Base-by-base conservation (phyloP, 2,329 filamentous ascomycete species). In the Nannizziopsis barbatae region DNA sequence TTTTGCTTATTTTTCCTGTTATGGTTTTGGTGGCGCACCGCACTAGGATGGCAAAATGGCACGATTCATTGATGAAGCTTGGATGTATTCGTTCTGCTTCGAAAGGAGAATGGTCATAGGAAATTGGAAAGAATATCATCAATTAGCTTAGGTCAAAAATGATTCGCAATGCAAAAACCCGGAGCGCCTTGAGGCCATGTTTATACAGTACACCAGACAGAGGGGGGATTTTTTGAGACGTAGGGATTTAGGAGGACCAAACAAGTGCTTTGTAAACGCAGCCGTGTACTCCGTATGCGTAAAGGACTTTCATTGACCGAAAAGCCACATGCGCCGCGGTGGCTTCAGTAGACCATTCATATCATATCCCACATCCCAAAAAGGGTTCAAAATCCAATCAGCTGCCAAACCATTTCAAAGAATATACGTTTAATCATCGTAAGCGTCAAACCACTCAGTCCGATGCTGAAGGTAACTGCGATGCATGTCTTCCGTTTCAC, bases 371-470 rank as follows among this genome's bases (percentile, higher is more conserved):
- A 7, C 37, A 6, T 40, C 37, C 37, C 17, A 40, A 8, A 20
- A 5, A 10, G 14, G 9, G 4, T 9, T 20, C 17, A 4, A 40
- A 20, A 4, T 12, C 37, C 7, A 38, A 20, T n/a, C 14, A 3
- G 44, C 15, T 27, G 44, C 5, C 14, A 12, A 9, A 12, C 33
- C 42, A 14, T 18, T 6, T 20, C 14, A 40, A 12, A 30, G 3
- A 46, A 46, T 3, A 27, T 20, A 20, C 14, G 39, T 17, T 42
- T 12, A 18, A 40, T 39, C 27, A 43, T 32, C 46, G n/a, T 44
- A 39, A 43, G 43, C 40, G 14, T 33, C 32, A 33, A 49, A 49
- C 14, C 18, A 39, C n/a, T 6, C 17, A 5, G 12, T n/a, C 22
- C 15, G 20, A 9, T 12, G 14, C 18, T 10, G 10, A 36, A 48